Conservation (phyloP, 805 yeast genomes). For the Saturnispora kantuleensis region DNA sequence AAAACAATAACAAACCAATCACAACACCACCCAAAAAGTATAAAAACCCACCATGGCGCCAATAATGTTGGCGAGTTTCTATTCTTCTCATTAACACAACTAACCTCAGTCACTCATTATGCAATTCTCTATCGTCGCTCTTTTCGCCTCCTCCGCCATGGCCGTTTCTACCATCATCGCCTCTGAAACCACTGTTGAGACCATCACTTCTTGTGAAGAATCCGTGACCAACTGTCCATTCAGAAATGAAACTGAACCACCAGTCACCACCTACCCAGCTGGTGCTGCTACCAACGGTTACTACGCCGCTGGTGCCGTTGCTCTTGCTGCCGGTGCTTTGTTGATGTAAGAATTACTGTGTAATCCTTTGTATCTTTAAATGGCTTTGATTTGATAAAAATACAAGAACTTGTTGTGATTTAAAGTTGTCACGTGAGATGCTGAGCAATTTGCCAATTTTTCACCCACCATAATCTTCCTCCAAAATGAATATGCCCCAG, state of each 20-base stretch:
- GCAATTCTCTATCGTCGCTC: slow-evolving; percentile 38
- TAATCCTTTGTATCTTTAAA: slow-evolving; percentile 4
- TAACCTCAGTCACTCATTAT: slow-evolving; percentile 25
- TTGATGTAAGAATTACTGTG: slow-evolving; percentile 19
- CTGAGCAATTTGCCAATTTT: not conserved
- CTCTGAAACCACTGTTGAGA: slow-evolving; percentile 29
- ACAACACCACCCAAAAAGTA: not conserved
- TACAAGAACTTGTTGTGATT: not conserved
- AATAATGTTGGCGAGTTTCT: not conserved
- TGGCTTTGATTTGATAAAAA: not conserved
- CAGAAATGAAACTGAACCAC: slow-evolving; percentile 14
- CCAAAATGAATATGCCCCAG: slow-evolving; percentile 39
- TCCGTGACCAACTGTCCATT: slow-evolving; percentile 29
- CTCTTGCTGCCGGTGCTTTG: slow-evolving; percentile 29
- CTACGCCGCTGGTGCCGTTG: slow-evolving; percentile 12
- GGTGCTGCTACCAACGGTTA: slow-evolving; percentile 24
- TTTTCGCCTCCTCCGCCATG: slow-evolving; percentile 27
- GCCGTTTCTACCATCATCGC: slow-evolving; percentile 26
- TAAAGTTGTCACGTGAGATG: not conserved
- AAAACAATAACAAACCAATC: no score
- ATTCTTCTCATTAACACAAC: not conserved
- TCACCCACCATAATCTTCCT: not conserved
- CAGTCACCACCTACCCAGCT: slow-evolving; percentile 27
- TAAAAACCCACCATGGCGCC: not conserved
- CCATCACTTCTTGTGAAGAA: slow-evolving; percentile 31